Conservation (phyloP, 169 alveolate genomes). For the Plasmodium sp. region DNA sequence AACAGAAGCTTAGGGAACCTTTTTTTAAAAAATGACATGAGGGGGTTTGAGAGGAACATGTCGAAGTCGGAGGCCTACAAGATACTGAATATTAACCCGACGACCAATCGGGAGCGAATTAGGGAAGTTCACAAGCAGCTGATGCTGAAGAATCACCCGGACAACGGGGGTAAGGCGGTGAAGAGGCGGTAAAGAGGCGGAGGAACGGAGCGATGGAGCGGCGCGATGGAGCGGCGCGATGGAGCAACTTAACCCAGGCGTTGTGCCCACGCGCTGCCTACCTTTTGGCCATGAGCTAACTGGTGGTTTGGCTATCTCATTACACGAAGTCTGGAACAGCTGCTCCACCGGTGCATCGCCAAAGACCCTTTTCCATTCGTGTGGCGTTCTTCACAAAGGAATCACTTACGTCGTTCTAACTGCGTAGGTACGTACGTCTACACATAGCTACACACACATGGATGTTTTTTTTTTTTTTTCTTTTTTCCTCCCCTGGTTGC, state of each 20-base stretch:
- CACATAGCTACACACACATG: not conserved
- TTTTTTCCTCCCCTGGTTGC: not conserved
- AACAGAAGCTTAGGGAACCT: conserved; percentile 24
- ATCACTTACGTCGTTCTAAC: not conserved
- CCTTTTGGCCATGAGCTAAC: not conserved
- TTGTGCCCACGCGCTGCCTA: not conserved
- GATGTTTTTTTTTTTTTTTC: conserved; percentile 2
- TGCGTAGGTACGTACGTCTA: not conserved
- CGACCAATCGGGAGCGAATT: conserved; percentile 86
- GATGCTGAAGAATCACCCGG: conserved; percentile 92
- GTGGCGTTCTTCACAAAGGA: not conserved
- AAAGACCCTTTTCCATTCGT: not conserved
- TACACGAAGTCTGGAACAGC: not conserved
- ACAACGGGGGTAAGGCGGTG: conserved; percentile 87
- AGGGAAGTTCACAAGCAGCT: conserved; percentile 88
- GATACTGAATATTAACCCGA: conserved; percentile 82
- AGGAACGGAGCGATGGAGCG: not conserved
- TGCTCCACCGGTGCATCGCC: not conserved
- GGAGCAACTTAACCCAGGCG: not conserved
- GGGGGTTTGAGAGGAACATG: conserved; percentile 85
- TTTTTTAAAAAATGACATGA: conserved; percentile 63
- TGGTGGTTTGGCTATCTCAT: not conserved
- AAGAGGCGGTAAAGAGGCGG: not conserved
- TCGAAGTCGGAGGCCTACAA: conserved; percentile 82
- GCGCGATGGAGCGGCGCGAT: not conserved